phyloP scores from a whole-genome alignment of 257 asterid genomes.

The Gentiana macrophylla region DNA sequence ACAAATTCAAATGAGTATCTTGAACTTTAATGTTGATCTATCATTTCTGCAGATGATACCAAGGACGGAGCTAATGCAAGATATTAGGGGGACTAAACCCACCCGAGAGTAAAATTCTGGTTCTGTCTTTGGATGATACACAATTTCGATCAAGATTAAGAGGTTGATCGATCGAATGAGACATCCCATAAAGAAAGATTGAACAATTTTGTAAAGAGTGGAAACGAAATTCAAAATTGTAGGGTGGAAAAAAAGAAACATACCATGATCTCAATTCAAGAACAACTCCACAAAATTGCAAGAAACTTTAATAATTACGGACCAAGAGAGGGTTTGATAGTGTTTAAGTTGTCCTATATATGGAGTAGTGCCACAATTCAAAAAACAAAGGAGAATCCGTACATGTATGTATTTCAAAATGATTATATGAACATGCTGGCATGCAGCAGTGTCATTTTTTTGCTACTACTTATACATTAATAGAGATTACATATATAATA shows the following conservation, averaged over 20 bases:
- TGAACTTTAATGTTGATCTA: too few relatives aligned
- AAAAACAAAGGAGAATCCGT: conserved; percentile 16
- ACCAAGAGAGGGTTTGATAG: conserved; percentile 36
- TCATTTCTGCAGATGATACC: too few relatives aligned
- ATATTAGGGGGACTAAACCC: too few relatives aligned
- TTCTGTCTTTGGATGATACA: too few relatives aligned
- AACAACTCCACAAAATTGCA: neutral
- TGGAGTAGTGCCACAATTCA: conserved; percentile 31
- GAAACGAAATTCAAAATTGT: neutral
- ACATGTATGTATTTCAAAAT: conserved; percentile 3
- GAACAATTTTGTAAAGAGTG: neutral
- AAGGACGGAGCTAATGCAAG: too few relatives aligned
- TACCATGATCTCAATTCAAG: conserved; percentile 42
- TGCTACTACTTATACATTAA: neutral
- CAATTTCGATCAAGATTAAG: too few relatives aligned
- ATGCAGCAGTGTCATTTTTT: conserved; percentile 15
- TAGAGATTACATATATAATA: too few relatives aligned
- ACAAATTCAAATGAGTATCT: too few relatives aligned
- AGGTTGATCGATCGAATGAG: too few relatives aligned
- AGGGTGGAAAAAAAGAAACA: neutral
- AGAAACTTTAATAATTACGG: conserved; percentile 8
- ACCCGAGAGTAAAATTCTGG: too few relatives aligned
- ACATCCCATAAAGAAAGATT: too few relatives aligned
- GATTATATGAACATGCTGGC: conserved; percentile 20
- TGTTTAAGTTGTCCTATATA: conserved; percentile 39